A percentile compares a stretch with the other conserved stretches of the same genome.
These are phyloP conservation scores for Orobanche coerulescens DNA, from an alignment of 257 asterid species.

Conservation along the genomic window DNA sequence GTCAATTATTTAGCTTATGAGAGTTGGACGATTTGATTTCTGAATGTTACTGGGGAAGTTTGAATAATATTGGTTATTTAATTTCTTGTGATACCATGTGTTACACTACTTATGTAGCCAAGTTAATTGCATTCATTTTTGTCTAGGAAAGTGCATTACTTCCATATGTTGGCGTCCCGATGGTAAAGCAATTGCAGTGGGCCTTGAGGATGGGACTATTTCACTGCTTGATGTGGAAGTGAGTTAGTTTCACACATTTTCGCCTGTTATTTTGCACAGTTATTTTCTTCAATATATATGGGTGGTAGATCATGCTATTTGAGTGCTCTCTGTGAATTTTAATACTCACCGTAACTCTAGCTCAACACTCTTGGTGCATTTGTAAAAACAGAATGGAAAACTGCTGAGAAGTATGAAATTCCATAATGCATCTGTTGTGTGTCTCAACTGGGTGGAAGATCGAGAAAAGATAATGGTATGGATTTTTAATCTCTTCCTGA, in stretches of 20 bases:
- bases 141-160: conserved; percentile 61
- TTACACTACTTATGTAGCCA: background rate
- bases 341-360: conserved; percentile 10
- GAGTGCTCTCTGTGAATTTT: background rate
- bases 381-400: conserved; percentile 72
- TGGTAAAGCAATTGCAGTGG: conserved; percentile 89
- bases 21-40: background rate
- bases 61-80: background rate
- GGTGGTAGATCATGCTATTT: background rate
- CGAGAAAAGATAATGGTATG: conserved; percentile 45
- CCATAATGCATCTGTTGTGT: conserved; percentile 62
- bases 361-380: conserved; percentile 18
- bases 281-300: background rate
- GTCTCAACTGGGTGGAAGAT: conserved; percentile 95
- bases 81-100: background rate
- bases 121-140: conserved; percentile 17
- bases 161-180: conserved; percentile 98
- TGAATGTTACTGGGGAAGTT: background rate
- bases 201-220: conserved; percentile 88
- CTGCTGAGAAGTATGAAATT: conserved; percentile 67
- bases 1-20: background rate
- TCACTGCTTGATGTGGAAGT: conserved; percentile 94
- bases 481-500: conserved; percentile 9
- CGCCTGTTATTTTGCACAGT: background rate
- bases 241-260: conserved; percentile 24